A percentile compares a stretch with the other conserved stretches of the same genome.
Evolutionary conservation across 768 basidiomycete species (phyloP).

Genomic region (Russula lepida): DNA sequence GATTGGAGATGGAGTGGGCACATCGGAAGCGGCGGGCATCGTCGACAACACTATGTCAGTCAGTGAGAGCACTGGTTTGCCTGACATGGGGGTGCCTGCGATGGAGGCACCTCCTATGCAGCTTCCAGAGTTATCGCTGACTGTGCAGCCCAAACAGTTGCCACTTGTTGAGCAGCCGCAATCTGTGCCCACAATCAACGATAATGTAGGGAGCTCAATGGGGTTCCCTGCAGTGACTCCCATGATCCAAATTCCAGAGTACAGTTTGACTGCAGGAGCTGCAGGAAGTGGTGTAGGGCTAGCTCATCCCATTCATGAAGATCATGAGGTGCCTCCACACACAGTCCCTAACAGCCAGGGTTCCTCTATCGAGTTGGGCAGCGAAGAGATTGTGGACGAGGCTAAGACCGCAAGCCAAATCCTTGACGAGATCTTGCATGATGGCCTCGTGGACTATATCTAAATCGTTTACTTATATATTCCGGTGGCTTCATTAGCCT

Average conservation of each 20-base stretch:
- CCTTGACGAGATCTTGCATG: background rate
- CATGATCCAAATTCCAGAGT: no score
- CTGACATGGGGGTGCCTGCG: background rate
- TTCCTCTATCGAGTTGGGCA: background rate
- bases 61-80: background rate
- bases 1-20: background rate
- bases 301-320: background rate
- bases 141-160: background rate
- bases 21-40: background rate
- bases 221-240: no score
- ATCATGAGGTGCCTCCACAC: background rate
- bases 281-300: background rate
- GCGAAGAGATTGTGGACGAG: no score
- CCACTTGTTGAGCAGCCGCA: background rate
- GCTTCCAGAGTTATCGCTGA: background rate
- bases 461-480: no score
- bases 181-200: background rate
- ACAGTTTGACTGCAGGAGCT: background rate
- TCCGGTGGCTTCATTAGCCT: slow-evolving; percentile 98
- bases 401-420: no score
- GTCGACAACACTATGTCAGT: background rate
- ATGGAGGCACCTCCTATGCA: background rate
- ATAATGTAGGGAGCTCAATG: background rate
- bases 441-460: no score
- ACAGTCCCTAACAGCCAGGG: background rate